Evolutionary conservation across 768 basidiomycete genomes (phyloP).

Genomic region (Mrakia frigida): DNA sequence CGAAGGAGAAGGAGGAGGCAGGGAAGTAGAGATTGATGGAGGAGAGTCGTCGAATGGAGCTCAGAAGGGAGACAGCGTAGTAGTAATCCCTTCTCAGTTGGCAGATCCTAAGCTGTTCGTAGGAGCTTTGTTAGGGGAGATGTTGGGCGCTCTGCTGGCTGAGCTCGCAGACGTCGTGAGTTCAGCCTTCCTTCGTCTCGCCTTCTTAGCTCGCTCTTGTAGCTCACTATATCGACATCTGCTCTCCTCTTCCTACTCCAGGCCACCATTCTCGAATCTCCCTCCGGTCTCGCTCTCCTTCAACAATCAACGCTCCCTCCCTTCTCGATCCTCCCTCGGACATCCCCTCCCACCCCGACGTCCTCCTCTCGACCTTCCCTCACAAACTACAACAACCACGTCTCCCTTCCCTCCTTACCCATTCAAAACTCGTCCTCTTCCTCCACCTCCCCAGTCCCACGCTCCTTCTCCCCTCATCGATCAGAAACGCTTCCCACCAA

Average conservation of each 20-base stretch:
- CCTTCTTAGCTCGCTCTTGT: background rate
- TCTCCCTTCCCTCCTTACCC: conserved; percentile 31
- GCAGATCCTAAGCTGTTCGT: conserved; percentile 39
- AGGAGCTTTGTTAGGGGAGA: conserved; percentile 76
- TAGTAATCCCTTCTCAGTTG: background rate
- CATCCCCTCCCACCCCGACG: conserved; percentile 28
- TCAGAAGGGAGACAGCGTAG: background rate
- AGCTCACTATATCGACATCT: no score
- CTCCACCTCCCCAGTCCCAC: background rate
- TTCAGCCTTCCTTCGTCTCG: background rate
- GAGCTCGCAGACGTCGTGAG: conserved; percentile 81
- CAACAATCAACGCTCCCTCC: conserved; percentile 34
- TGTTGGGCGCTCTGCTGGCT: conserved; percentile 82
- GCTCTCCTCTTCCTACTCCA: conserved; percentile 39
- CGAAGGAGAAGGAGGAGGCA: background rate
- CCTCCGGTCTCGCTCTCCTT: conserved; percentile 66
- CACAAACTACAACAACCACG: conserved; percentile 28
- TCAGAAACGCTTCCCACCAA: conserved; percentile 9
- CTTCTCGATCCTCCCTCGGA: conserved; percentile 42
- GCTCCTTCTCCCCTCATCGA: conserved; percentile 30
- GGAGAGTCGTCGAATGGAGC: background rate
- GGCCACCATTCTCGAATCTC: conserved; percentile 74
- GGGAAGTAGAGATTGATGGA: conserved; percentile 14
- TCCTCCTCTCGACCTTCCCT: conserved; percentile 32
- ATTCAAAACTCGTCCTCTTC: background rate